A percentile compares a stretch with the other conserved stretches of the same genome.
Conservation (phyloP, 2,329 filamentous ascomycete genomes). For the Ustilaginoidea virens region DNA sequence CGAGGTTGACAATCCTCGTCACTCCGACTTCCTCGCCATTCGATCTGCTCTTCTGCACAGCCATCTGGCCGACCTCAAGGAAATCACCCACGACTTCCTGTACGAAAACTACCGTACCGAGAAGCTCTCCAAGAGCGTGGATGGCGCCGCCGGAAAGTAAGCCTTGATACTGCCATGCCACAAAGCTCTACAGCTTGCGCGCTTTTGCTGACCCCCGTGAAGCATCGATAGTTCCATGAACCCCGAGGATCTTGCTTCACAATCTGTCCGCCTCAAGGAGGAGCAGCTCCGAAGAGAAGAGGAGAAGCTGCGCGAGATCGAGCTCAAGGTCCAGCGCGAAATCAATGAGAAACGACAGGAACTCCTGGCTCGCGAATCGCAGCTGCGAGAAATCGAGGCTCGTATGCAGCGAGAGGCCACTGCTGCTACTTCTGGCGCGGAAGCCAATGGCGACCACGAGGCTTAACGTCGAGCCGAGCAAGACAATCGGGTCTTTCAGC, state of each 20-base stretch:
- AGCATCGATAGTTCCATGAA: constrained; percentile 74
- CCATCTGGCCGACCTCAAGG: constrained; percentile 95
- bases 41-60: constrained; percentile 93
- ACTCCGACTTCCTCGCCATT: constrained; percentile 96
- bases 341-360: constrained; percentile 99
- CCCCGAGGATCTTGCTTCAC: constrained; percentile 89
- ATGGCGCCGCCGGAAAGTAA: constrained; percentile 75
- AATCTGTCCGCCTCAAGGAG: constrained; percentile 98
- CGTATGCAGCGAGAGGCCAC: constrained; percentile 81
- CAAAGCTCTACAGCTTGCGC: not conserved
- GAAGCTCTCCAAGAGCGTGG: constrained; percentile 99
- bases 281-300: constrained; percentile 98
- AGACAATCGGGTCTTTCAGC: constrained; percentile 16
- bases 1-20: constrained; percentile 96
- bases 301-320: constrained; percentile 98
- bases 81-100: constrained; percentile 98
- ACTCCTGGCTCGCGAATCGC: constrained; percentile 89
- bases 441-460: constrained; percentile 41
- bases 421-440: constrained; percentile 21
- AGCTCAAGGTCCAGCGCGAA: constrained; percentile 98
- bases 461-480: constrained; percentile 23
- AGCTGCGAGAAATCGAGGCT: constrained; percentile 96
- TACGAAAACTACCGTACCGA: constrained; percentile 99
- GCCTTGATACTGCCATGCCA: constrained; percentile 24
- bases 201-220: constrained; percentile 14